phyloP scores from a whole-genome alignment of 1,284 basidiomycete species.

The Microbotryomycetes sp. region DNA sequence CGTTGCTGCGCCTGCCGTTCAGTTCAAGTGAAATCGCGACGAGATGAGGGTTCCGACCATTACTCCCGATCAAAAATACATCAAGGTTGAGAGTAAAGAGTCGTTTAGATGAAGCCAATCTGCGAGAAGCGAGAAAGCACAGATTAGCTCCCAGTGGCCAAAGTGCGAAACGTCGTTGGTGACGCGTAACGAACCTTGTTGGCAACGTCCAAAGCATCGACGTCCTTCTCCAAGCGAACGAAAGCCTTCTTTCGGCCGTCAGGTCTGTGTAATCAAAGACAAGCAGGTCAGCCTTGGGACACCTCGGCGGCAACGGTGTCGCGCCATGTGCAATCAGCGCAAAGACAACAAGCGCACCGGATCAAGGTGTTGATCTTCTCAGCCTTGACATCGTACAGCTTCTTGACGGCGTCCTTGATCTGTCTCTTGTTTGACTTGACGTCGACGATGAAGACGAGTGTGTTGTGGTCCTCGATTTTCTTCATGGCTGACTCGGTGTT shows the following conservation, averaged over 20 bases:
- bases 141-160: background rate
- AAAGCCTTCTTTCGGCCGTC: constrained; percentile 99
- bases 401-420: constrained; percentile 98
- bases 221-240: constrained; percentile 87
- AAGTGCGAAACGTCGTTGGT: constrained; percentile 6
- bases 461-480: constrained; percentile 99
- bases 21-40: background rate
- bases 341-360: constrained; percentile 54
- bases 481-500: constrained; percentile 77
- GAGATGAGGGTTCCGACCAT: background rate
- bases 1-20: background rate
- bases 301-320: background rate
- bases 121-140: constrained; percentile 37
- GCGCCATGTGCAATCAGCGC: too few species aligned
- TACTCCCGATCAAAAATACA: background rate
- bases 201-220: constrained; percentile 95
- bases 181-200: constrained; percentile 73
- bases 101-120: constrained; percentile 73
- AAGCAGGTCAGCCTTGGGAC: background rate
- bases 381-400: constrained; percentile 94
- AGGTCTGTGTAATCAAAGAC: constrained; percentile 54
- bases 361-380: constrained; percentile 97
- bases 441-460: constrained; percentile 95
- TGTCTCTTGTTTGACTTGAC: constrained; percentile 94
- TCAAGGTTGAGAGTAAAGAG: background rate